Conservation (phyloP, 192 early-diverging fungal genomes). For the Powellomyces hirtus region DNA sequence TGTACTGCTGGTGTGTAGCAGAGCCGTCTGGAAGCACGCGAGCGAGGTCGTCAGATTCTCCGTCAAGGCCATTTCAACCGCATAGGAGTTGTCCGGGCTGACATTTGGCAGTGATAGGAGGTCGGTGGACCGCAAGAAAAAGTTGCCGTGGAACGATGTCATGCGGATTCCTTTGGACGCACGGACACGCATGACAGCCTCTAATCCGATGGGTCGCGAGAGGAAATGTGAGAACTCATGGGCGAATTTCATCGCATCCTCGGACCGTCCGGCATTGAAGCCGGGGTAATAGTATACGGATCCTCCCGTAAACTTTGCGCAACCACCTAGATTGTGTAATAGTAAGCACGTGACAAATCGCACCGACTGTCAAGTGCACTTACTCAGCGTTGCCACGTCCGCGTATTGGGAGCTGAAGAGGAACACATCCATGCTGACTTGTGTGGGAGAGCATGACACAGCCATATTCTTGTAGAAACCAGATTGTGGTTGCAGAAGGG, state of each 20-base stretch:
- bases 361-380: slow-evolving; percentile 8
- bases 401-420: slow-evolving; percentile 80
- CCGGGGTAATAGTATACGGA: slow-evolving; percentile 85
- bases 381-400: slow-evolving; percentile 87
- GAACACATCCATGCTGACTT: slow-evolving; percentile 87
- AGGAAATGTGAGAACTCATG: slow-evolving; percentile 81
- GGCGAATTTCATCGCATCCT: slow-evolving; percentile 81
- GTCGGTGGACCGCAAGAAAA: slow-evolving; percentile 94
- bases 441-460: slow-evolving; percentile 84
- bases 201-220: slow-evolving; percentile 74
- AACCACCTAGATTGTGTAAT: slow-evolving; percentile 47
- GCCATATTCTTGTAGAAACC: slow-evolving; percentile 91
- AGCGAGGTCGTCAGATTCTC: slow-evolving; percentile 71
- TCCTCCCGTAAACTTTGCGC: slow-evolving; percentile 86
- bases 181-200: slow-evolving; percentile 91
- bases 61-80: slow-evolving; percentile 75
- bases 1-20: slow-evolving; percentile 83
- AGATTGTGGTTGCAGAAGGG: slow-evolving; percentile 77
- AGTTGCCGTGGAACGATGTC: slow-evolving; percentile 93
- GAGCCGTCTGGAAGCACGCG: slow-evolving; percentile 92
- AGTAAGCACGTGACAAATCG: background rate
- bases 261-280: slow-evolving; percentile 77
- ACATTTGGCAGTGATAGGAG: slow-evolving; percentile 89
- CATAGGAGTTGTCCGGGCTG: slow-evolving; percentile 87
- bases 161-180: slow-evolving; percentile 87